Evolutionary conservation across 257 asterid species (phyloP).

Genomic region (Mentha longifolia): DNA sequence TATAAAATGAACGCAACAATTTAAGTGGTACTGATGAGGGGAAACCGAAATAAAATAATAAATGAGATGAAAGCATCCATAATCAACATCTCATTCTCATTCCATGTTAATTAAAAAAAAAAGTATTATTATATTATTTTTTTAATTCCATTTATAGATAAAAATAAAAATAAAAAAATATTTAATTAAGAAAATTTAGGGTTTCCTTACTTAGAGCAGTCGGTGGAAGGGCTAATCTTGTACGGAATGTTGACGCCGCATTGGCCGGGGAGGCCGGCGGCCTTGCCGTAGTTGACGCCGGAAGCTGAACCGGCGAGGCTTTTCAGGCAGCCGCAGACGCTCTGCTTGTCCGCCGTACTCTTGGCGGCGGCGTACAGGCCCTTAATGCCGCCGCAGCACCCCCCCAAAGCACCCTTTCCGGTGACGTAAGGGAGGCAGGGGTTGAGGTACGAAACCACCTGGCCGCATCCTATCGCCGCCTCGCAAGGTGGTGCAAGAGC

Average conservation of each 20-base stretch:
- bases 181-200: too few species aligned
- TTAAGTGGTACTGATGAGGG: too few species aligned
- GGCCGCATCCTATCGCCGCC: constrained; percentile 43
- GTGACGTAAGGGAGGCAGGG: constrained; percentile 50
- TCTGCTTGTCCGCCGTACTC: constrained; percentile 29
- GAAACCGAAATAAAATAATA: too few species aligned
- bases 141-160: not conserved
- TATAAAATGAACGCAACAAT: too few species aligned
- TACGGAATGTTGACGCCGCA: constrained; percentile 48
- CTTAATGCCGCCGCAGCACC: constrained; percentile 39
- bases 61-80: too few species aligned
- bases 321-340: constrained; percentile 41
- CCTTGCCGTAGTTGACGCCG: constrained; percentile 13
- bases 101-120: too few species aligned
- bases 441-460: constrained; percentile 27
- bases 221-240: constrained; percentile 46
- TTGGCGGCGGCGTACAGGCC: constrained; percentile 19
- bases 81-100: too few species aligned
- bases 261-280: constrained; percentile 40
- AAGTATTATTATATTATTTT: not conserved
- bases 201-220: constrained; percentile 22
- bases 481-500: constrained; percentile 33
- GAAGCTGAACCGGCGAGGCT: not conserved
- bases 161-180: too few species aligned
- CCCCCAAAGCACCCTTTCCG: constrained; percentile 14